Evolutionary conservation across 495 filamentous ascomycete species (phyloP).

Genomic region (Hyaloscypha hepaticicola): DNA sequence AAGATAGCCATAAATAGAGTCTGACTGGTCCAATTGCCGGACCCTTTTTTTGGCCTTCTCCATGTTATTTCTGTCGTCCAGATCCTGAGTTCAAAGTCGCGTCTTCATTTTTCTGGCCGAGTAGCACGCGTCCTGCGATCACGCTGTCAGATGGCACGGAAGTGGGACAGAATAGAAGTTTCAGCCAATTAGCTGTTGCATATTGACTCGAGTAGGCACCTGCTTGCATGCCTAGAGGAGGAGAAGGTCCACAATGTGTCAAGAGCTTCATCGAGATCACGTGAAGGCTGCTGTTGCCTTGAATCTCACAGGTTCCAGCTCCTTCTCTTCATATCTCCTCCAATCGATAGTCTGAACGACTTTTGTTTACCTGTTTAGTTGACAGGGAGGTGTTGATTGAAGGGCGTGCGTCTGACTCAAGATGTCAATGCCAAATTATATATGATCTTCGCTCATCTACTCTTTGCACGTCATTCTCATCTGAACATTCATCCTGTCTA

Average conservation of each 20-base stretch:
- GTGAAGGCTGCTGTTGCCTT: not conserved
- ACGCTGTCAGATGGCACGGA: not conserved
- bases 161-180: not conserved
- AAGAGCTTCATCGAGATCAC: not conserved
- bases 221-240: not conserved
- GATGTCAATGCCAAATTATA: not conserved
- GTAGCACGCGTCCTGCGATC: not conserved
- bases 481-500: slow-evolving; percentile 15
- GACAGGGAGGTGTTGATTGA: not conserved
- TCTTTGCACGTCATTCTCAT: slow-evolving; percentile 20
- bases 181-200: not conserved
- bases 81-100: too few species aligned
- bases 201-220: not conserved
- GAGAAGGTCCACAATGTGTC: not conserved
- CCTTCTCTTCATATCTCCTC: not conserved
- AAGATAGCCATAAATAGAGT: too few species aligned
- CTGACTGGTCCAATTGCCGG: too few species aligned
- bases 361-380: not conserved
- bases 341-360: not conserved
- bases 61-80: too few species aligned
- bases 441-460: not conserved
- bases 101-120: too few species aligned
- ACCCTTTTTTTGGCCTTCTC: too few species aligned
- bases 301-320: not conserved
- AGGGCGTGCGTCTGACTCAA: slow-evolving; percentile 3